Percentiles rank a stretch among this genome's conserved stretches.
Conservation (phyloP, 768 basidiomycete genomes). For the Tylopilus plumbeoviolaceoides region DNA sequence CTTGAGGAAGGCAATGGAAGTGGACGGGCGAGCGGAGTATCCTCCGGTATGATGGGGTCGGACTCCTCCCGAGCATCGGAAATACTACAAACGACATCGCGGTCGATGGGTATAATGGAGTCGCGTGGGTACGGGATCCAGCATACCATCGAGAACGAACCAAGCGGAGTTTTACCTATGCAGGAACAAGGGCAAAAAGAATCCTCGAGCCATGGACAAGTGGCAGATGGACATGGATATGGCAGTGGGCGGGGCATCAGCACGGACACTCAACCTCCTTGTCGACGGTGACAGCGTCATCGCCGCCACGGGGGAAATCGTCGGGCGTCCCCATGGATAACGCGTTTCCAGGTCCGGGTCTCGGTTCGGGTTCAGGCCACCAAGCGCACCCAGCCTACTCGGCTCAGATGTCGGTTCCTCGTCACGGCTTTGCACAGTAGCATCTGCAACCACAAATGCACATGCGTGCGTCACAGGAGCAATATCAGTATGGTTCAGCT, state of each 20-base stretch:
- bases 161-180: not conserved
- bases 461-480: conserved; percentile 7
- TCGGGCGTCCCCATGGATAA: not conserved
- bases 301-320: conserved; percentile 6
- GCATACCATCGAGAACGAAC: not conserved
- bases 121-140: not conserved
- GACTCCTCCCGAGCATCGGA: conserved; percentile 12
- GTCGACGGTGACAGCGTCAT: conserved; percentile 23
- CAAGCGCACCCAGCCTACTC: conserved; percentile 1
- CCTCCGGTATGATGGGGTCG: conserved; percentile 10
- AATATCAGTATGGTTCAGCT: conserved; percentile 6
- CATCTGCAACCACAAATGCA: not conserved
- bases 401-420: conserved; percentile 1
- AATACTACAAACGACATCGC: not conserved
- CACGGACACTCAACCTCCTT: conserved; percentile 22
- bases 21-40: conserved; percentile 12
- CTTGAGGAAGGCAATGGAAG: conserved; percentile 13
- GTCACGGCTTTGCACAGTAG: conserved; percentile 7
- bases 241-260: not conserved
- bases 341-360: not conserved
- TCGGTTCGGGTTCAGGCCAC: conserved; percentile 1
- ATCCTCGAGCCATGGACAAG: not conserved
- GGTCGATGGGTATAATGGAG: not conserved
- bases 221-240: not conserved
- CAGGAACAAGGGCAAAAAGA: not conserved